Conservation (phyloP, 2,329 filamentous ascomycete species). For the Fusarium udum region DNA sequence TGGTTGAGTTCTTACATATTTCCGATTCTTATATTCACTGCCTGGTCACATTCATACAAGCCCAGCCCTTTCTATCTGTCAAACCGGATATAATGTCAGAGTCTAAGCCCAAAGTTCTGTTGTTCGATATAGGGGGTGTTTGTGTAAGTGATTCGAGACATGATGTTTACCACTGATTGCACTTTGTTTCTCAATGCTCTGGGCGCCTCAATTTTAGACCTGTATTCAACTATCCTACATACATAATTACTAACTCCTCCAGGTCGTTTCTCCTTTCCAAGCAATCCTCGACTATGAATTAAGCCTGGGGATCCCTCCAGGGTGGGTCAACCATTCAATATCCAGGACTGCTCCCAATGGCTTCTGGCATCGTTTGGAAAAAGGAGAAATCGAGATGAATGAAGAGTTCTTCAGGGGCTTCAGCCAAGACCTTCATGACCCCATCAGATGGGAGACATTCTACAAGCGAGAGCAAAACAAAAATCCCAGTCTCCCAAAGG, state of each 20-base stretch:
- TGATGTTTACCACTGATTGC: neutral
- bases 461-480: slow-evolving; percentile 57
- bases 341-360: slow-evolving; percentile 80
- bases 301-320: slow-evolving; percentile 77
- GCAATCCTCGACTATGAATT: slow-evolving; percentile 92
- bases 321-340: slow-evolving; percentile 93
- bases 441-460: slow-evolving; percentile 75
- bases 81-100: slow-evolving; percentile 30
- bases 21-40: slow-evolving; percentile 35
- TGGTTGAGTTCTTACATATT: neutral
- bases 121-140: slow-evolving; percentile 97
- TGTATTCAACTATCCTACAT: neutral
- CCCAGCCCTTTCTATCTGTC: neutral
- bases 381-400: slow-evolving; percentile 81
- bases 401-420: slow-evolving; percentile 79
- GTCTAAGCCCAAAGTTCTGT: slow-evolving; percentile 73
- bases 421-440: slow-evolving; percentile 74
- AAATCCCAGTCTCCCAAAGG: slow-evolving; percentile 50
- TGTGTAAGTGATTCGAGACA: slow-evolving; percentile 72
- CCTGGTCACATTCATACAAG: neutral
- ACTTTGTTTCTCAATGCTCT: neutral
- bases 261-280: slow-evolving; percentile 93
- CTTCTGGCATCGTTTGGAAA: slow-evolving; percentile 88
- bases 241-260: slow-evolving; percentile 1
- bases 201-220: too few relatives aligned